phyloP scores from a whole-genome alignment of 2,329 filamentous ascomycete genomes.

The Colletotrichum lentis region DNA sequence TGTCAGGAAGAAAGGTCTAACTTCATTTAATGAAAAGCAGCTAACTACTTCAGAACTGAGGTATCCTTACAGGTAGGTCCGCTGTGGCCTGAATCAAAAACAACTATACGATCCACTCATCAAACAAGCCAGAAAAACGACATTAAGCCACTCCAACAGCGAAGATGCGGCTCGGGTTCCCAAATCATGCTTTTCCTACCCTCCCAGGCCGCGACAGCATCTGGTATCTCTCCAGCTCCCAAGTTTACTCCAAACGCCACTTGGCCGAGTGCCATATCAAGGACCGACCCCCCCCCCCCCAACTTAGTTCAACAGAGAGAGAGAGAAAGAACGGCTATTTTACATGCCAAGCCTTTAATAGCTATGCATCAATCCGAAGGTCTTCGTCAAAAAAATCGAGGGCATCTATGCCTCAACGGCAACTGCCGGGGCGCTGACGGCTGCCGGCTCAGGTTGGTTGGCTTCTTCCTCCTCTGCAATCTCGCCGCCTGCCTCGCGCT shows the following conservation, averaged over 20 bases:
- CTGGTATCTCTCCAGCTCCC: constrained; percentile 40
- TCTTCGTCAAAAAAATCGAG: constrained; percentile 30
- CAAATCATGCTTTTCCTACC: constrained; percentile 35
- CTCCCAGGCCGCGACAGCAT: constrained; percentile 36
- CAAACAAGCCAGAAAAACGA: constrained; percentile 21
- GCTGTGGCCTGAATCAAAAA: constrained; percentile 23
- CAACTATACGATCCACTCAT: constrained; percentile 30
- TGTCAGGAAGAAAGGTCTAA: constrained; percentile 17
- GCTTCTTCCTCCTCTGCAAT: constrained; percentile 61
- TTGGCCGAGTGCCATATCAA: constrained; percentile 36
- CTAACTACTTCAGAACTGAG: constrained; percentile 16
- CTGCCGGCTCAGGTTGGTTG: constrained; percentile 46
- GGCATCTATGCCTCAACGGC: constrained; percentile 49
- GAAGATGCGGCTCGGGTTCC: constrained; percentile 31
- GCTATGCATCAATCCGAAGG: constrained; percentile 35
- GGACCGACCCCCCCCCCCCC: constrained; percentile 28
- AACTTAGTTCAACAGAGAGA: constrained; percentile 38
- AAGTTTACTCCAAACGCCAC: constrained; percentile 40
- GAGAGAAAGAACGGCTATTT: constrained; percentile 36
- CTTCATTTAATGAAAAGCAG: constrained; percentile 25
- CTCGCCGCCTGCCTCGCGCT: constrained; percentile 73
- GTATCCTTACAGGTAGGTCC: constrained; percentile 32
- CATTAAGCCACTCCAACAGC: constrained; percentile 29
- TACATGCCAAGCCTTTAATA: constrained; percentile 37
- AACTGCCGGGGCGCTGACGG: constrained; percentile 42